Percentiles rank a stretch among this genome's conserved stretches.
Conservation (phyloP, 1,139 yeast species). For the Zhuliangozyma blackwelliae region DNA sequence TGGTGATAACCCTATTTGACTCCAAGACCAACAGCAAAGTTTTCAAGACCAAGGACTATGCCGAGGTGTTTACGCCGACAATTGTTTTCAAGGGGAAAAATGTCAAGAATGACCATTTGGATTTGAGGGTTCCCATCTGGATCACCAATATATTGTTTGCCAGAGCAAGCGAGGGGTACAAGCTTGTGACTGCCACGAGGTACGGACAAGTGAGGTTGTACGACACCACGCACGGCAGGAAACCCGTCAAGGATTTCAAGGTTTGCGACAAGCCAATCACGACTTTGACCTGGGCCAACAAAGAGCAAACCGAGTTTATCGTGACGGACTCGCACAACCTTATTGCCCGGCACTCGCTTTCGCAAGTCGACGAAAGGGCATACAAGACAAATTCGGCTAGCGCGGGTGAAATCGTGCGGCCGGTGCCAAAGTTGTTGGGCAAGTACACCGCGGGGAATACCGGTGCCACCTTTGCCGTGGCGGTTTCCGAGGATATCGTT, state of each 20-base stretch:
- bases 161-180: constrained; percentile 26
- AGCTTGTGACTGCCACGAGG: constrained; percentile 60
- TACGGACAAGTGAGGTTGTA: constrained; percentile 67
- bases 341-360: constrained; percentile 50
- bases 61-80: constrained; percentile 18
- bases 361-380: constrained; percentile 34
- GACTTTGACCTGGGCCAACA: constrained; percentile 31
- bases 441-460: constrained; percentile 44
- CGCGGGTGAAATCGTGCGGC: constrained; percentile 38
- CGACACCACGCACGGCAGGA: constrained; percentile 55
- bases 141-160: constrained; percentile 47
- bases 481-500: constrained; percentile 22
- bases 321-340: constrained; percentile 55
- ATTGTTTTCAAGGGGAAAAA: constrained; percentile 55
- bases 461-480: constrained; percentile 39
- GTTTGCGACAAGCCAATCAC: constrained; percentile 47
- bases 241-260: constrained; percentile 51
- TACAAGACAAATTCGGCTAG: constrained; percentile 39
- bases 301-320: constrained; percentile 36
- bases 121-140: constrained; percentile 69
- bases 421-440: constrained; percentile 38
- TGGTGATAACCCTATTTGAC: constrained; percentile 42
- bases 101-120: constrained; percentile 63
- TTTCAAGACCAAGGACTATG: constrained; percentile 13
- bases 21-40: constrained; percentile 15